These are phyloP conservation scores for Barnettozyma hawaiiensis DNA, from an alignment of 1,139 yeast species.

Conservation along the genomic window DNA sequence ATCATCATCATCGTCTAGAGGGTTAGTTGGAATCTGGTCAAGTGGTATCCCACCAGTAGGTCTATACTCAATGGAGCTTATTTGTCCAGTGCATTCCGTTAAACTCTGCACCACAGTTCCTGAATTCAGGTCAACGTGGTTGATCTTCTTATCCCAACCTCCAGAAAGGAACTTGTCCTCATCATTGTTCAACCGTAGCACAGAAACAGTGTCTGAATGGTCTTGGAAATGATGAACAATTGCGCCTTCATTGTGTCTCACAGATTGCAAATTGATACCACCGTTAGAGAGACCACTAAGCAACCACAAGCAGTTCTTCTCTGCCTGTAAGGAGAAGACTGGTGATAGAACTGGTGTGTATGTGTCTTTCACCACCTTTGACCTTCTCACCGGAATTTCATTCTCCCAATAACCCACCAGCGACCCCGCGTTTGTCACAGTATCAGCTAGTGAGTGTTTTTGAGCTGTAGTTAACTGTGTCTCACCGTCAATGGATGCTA, in stretches of 20 bases:
- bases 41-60: slow-evolving; percentile 56
- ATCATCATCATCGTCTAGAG: slow-evolving; percentile 43
- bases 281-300: slow-evolving; percentile 80
- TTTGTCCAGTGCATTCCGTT: slow-evolving; percentile 64
- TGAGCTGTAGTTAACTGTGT: slow-evolving; percentile 88
- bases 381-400: slow-evolving; percentile 66
- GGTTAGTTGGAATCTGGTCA: slow-evolving; percentile 16
- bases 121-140: slow-evolving; percentile 81
- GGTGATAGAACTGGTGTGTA: slow-evolving; percentile 75
- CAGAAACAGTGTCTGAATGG: slow-evolving; percentile 75
- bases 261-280: slow-evolving; percentile 79
- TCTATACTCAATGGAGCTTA: slow-evolving; percentile 71
- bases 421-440: slow-evolving; percentile 80
- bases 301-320: slow-evolving; percentile 79
- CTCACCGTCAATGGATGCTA: slow-evolving; percentile 84
- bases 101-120: slow-evolving; percentile 50
- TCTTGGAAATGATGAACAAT: slow-evolving; percentile 69
- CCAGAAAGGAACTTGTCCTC: slow-evolving; percentile 65
- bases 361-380: slow-evolving; percentile 31
- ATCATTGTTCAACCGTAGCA: slow-evolving; percentile 50
- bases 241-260: slow-evolving; percentile 78
- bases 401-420: slow-evolving; percentile 90
- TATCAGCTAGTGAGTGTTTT: slow-evolving; percentile 81
- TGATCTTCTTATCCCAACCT: slow-evolving; percentile 78
- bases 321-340: slow-evolving; percentile 81